A percentile compares a stretch with the other conserved stretches of the same genome.
These are phyloP conservation scores for Cladophialophora bantiana DNA, from an alignment of 2,329 filamentous ascomycete species.

Conservation along the genomic window DNA sequence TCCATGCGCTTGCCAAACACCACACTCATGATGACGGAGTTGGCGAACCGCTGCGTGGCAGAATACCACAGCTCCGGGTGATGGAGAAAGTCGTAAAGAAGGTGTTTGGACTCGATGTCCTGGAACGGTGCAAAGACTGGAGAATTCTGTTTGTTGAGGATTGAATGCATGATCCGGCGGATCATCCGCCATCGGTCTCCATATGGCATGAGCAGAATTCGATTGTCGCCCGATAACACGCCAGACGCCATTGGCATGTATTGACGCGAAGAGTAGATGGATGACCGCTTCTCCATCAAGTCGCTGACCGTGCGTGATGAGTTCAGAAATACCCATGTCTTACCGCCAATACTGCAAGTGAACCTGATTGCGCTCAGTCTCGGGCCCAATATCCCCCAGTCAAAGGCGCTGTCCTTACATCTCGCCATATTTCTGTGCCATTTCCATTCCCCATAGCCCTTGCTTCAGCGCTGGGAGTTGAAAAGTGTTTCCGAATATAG, in stretches of 20 bases:
- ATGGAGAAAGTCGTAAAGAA: conserved; percentile 34
- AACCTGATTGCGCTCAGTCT: conserved; percentile 22
- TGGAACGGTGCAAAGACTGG: conserved; percentile 37
- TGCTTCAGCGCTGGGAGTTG: conserved; percentile 35
- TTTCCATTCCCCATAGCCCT: conserved; percentile 31
- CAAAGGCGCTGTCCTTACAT: conserved; percentile 20
- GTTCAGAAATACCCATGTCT: conserved; percentile 34
- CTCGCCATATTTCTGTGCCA: conserved; percentile 34
- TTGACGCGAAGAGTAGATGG: conserved; percentile 50
- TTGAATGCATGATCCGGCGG: conserved; percentile 38
- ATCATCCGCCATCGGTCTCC: conserved; percentile 38
- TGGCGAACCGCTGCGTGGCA: conserved; percentile 53
- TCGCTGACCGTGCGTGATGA: conserved; percentile 40
- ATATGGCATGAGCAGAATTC: conserved; percentile 56
- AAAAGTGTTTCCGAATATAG: conserved; percentile 35
- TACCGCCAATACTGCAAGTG: conserved; percentile 31
- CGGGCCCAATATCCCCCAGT: neutral
- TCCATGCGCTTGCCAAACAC: conserved; percentile 59
- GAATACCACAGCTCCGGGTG: conserved; percentile 46
- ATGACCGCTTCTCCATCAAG: conserved; percentile 49
- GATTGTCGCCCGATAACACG: conserved; percentile 46
- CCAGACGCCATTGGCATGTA: conserved; percentile 40
- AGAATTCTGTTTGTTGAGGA: conserved; percentile 38
- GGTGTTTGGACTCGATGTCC: conserved; percentile 35
- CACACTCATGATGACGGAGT: conserved; percentile 50